Conservation (phyloP, 306 rosid genomes). For the Hippophae tibetana region DNA sequence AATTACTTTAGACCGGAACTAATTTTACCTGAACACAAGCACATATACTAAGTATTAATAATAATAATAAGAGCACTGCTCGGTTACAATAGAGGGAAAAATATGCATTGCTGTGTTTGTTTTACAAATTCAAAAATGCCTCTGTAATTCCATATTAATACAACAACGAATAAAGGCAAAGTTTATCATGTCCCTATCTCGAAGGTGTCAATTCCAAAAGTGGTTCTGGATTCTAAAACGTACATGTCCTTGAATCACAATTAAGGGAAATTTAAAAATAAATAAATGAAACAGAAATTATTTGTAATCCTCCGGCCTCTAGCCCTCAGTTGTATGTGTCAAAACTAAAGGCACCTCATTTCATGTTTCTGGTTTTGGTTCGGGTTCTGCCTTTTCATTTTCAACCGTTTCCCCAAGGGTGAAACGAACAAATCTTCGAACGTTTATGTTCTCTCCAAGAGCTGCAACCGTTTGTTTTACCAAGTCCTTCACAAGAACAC, state of each 20-base stretch:
- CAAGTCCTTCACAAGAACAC: constrained; percentile 73
- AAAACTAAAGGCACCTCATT: not conserved
- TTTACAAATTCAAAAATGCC: constrained; percentile 31
- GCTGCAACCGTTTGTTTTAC: constrained; percentile 96
- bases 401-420: constrained; percentile 68
- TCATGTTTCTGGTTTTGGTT: constrained; percentile 19
- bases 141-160: constrained; percentile 25
- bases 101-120: not conserved
- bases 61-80: too few relatives aligned
- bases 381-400: constrained; percentile 18
- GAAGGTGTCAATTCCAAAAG: constrained; percentile 30
- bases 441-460: constrained; percentile 93
- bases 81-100: too few relatives aligned
- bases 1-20: too few relatives aligned
- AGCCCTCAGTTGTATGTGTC: not conserved
- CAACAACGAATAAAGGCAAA: constrained; percentile 20
- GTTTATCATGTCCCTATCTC: constrained; percentile 28
- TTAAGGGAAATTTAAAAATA: too few relatives aligned
- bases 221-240: constrained; percentile 1
- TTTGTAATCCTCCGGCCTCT: not conserved
- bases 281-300: not conserved
- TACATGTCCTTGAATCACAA: constrained; percentile 1
- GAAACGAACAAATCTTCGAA: constrained; percentile 74
- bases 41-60: too few relatives aligned
- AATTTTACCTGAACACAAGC: too few relatives aligned